Evolutionary conservation across 345 rosid genomes (phyloP), one percentile per base, ranked within the genome.

Genomic region (Brassica cretica): DNA sequence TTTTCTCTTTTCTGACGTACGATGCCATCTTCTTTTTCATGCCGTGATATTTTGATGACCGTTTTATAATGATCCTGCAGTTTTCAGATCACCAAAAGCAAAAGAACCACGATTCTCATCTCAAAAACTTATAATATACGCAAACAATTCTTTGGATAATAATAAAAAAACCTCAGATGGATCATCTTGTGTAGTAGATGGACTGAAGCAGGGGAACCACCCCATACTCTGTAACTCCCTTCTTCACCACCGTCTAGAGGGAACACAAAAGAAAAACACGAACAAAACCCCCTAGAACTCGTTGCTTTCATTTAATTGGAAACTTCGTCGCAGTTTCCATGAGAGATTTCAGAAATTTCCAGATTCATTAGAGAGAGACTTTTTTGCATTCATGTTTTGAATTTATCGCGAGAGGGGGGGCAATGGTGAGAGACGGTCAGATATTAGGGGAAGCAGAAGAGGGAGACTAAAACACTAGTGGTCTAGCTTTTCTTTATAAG

Each of bases 121-220:
- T 30, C 1, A 39, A 74, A 41, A 61, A 49, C 8, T n/a, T 41
- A n/a, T 55, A 55, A 55, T 55, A 55, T 55, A 55, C 11, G 60
- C 5, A 41, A 55, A 30, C 1, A 49, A 46, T 44, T 44, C 51
- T 44, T 12, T 44, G 4, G 5, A 49, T 9, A 39, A 39, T 39
- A 49, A 14, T 5, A 7, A 49, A n/a, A n/a, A n/a, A n/a, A 49
- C 56, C 80, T 76, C 67, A 46, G 73, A 68, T 66, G 68, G 32
- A 76, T 76, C 73, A 68, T 76, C 73, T 29, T 18, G 62, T 56
- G 5, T 11, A 41, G 68, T 61, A 32, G 67, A 72, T 12, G 58
- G 3, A 11, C 9, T 68, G 68, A 61, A 69, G 62, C 74, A 70
- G 39, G 75, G 53, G 55, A 37, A 9, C 12, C 55, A 64, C 46